Conservation (phyloP, 2,329 filamentous ascomycete genomes). For the Aureobasidium sp. region DNA sequence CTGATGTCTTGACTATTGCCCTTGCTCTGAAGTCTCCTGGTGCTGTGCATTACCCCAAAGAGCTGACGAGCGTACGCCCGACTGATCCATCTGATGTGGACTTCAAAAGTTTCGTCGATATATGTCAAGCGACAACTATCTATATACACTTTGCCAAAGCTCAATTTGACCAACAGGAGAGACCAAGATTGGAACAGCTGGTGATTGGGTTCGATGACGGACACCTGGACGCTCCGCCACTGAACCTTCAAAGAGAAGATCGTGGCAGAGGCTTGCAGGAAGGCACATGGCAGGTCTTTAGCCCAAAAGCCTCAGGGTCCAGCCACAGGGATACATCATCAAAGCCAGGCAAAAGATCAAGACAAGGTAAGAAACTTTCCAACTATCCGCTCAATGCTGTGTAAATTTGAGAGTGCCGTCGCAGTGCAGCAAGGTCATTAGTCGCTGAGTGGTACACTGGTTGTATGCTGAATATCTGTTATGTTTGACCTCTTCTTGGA, state of each 20-base stretch:
- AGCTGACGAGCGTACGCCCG: neutral
- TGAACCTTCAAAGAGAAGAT: neutral
- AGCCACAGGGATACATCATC: neutral
- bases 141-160: neutral
- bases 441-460: neutral
- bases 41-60: neutral
- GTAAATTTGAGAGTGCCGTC: neutral
- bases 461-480: neutral
- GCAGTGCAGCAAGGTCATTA: neutral
- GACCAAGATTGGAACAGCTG: neutral
- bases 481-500: neutral
- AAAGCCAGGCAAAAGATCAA: neutral
- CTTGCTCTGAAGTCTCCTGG: neutral
- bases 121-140: neutral
- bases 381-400: neutral
- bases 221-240: neutral
- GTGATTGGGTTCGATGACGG: neutral
- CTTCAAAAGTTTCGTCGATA: neutral
- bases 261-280: conserved; percentile 6
- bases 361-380: neutral
- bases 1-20: conserved; percentile 3
- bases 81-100: neutral
- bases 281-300: conserved; percentile 11
- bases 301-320: neutral
- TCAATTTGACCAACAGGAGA: neutral